phyloP scores from a whole-genome alignment of 148 eudicot species.

The Arctostaphylos glauca region DNA sequence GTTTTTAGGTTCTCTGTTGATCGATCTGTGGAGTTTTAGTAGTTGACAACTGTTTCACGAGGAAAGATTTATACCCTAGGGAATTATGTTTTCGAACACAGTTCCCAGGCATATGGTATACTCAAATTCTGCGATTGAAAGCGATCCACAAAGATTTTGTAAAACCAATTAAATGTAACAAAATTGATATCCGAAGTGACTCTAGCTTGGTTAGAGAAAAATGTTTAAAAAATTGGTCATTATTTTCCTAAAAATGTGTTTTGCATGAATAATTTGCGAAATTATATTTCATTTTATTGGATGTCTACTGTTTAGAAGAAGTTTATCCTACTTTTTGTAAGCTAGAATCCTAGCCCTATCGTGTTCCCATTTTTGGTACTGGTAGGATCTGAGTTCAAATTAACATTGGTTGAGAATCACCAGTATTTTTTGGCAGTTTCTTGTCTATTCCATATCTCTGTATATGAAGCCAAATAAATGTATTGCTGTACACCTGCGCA shows the following conservation, averaged over 20 bases:
- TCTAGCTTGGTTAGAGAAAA: neutral
- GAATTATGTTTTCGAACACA: too few species aligned
- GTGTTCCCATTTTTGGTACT: neutral
- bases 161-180: neutral
- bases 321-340: too few species aligned
- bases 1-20: neutral
- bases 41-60: neutral
- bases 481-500: neutral
- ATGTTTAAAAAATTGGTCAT: neutral
- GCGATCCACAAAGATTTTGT: too few species aligned
- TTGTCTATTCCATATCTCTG: neutral
- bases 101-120: too few species aligned
- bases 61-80: neutral
- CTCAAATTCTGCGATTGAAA: too few species aligned
- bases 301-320: too few species aligned
- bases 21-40: slow-evolving; percentile 3
- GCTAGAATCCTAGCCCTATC: neutral
- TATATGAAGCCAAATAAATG: neutral
- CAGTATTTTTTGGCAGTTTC: neutral
- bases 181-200: neutral
- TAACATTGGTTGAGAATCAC: neutral
- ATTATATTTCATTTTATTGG: too few species aligned
- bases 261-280: too few species aligned
- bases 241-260: neutral
- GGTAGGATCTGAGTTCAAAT: neutral